Base-by-base conservation (phyloP, 768 basidiomycete genomes). In the Coprinellus micaceus region DNA sequence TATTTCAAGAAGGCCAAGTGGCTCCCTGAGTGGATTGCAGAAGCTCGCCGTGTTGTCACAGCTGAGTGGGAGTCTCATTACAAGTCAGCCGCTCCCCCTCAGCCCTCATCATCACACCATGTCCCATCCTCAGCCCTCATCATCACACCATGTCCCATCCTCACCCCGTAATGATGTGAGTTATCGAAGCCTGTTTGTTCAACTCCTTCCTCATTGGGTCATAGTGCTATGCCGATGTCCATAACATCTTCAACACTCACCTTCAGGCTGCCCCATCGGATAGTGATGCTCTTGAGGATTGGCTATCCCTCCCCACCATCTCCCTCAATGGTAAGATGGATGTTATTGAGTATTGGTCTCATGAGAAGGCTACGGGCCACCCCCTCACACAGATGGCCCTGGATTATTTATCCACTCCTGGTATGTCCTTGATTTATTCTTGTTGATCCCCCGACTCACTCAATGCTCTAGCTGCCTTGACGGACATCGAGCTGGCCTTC, bases 401-500 rank as follows among this genome's bases (percentile, higher is more conserved):
- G 2, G 58, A 60, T 37, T 62, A 51, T 19, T 19, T 48, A 3
- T 28, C 33, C 19, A 12, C 51, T n/a, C 60, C 60, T 19, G 60
- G 58, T 61, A 25, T 11, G 22, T 36, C 17, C 3, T 54, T 1
- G 0, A 26, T 48, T n/a, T n/a, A n/a, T 58, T 1, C 22, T 47
- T 24, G 9, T 45, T 9, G 63, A 49, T 25, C 54, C 37, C 60
- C 57, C 29, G 45, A 57, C 5, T 54, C 43, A 6, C 57, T 54
- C 11, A 45, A 52, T 13, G 48, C 45, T 53, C 21, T n/a, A 71
- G 69, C 65, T 0, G 63, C 57, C 0, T 70, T 68, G 2, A 66
- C 64, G 15, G 64, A 68, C 53, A 65, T 66, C 33, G 67, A 71
- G 50, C 59, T 60, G 9, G 62, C 65, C 3, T 70, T 72, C 56